Evolutionary conservation across 768 basidiomycete species (phyloP).

Genomic region (Leccinum pellstonianum): DNA sequence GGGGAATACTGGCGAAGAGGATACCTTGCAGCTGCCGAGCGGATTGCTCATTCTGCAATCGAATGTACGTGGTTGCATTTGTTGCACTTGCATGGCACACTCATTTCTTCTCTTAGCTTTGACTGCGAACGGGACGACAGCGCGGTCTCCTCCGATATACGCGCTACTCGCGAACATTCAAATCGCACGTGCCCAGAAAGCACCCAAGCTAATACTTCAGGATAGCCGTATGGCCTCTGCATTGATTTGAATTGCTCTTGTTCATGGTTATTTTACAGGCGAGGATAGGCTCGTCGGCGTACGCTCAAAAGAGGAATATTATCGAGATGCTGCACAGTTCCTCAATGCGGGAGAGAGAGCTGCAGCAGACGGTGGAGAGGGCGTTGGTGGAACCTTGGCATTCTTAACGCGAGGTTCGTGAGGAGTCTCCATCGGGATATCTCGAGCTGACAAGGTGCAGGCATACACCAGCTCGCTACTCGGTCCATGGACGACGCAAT

Average conservation of each 20-base stretch:
- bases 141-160: constrained; percentile 69
- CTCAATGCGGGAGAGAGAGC: constrained; percentile 62
- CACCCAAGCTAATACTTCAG: constrained; percentile 74
- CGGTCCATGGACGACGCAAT: constrained; percentile 81
- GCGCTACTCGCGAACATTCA: constrained; percentile 84
- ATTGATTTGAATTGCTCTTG: not conserved
- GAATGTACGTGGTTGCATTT: constrained; percentile 50
- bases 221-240: constrained; percentile 60
- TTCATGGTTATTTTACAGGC: constrained; percentile 37
- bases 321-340: constrained; percentile 65
- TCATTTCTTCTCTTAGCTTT: constrained; percentile 41
- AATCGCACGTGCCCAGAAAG: constrained; percentile 73
- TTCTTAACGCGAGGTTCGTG: constrained; percentile 65
- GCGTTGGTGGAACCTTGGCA: constrained; percentile 52
- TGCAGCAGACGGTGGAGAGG: constrained; percentile 58
- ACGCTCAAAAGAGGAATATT: constrained; percentile 65
- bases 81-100: not conserved
- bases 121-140: constrained; percentile 45
- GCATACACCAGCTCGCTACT: constrained; percentile 77
- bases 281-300: constrained; percentile 61
- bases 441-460: constrained; percentile 37
- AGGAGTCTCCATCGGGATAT: not conserved
- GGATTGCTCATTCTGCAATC: constrained; percentile 64
- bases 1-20: constrained; percentile 87
- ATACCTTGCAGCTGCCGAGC: constrained; percentile 71